A percentile compares a stretch with the other conserved stretches of the same genome.
These are phyloP conservation scores for Plasmopara viticola DNA, from an alignment of 352 stramenopile genomes.

Conservation along the genomic window DNA sequence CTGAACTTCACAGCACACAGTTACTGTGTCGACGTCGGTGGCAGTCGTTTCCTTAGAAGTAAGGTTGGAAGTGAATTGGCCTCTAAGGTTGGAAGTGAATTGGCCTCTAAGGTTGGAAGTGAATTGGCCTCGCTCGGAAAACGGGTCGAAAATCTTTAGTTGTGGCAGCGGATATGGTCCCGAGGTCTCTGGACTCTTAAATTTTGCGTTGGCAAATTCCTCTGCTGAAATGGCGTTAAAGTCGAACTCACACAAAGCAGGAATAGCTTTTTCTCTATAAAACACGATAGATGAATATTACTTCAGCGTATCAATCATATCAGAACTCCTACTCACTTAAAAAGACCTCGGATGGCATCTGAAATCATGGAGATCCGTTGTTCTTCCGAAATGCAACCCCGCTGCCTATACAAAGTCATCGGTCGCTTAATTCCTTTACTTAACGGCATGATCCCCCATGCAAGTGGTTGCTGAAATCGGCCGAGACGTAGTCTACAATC, in stretches of 20 bases:
- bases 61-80: slow-evolving; percentile 1
- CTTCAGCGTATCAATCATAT: background rate
- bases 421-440: slow-evolving; percentile 33
- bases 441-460: slow-evolving; percentile 52
- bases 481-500: slow-evolving; percentile 46
- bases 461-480: slow-evolving; percentile 46
- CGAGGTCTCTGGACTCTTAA: slow-evolving; percentile 12
- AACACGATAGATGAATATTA: background rate
- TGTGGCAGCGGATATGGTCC: slow-evolving; percentile 1
- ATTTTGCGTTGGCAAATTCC: slow-evolving; percentile 36
- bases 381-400: slow-evolving; percentile 50
- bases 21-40: slow-evolving; percentile 1
- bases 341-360: slow-evolving; percentile 42
- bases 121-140: slow-evolving; percentile 16
- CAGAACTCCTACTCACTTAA: slow-evolving; percentile 30
- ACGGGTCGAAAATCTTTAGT: slow-evolving; percentile 31
- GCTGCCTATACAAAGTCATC: slow-evolving; percentile 64
- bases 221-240: slow-evolving; percentile 43
- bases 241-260: slow-evolving; percentile 52
- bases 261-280: slow-evolving; percentile 41
- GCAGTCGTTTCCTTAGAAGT: slow-evolving; percentile 1
- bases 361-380: slow-evolving; percentile 44
- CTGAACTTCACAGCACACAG: slow-evolving; percentile 52
- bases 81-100: no score
- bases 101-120: slow-evolving; percentile 1